Percentiles rank a stretch among this genome's conserved stretches.
phyloP scores from a whole-genome alignment of 352 stramenopile species.

The Phytopythium sindhum region DNA sequence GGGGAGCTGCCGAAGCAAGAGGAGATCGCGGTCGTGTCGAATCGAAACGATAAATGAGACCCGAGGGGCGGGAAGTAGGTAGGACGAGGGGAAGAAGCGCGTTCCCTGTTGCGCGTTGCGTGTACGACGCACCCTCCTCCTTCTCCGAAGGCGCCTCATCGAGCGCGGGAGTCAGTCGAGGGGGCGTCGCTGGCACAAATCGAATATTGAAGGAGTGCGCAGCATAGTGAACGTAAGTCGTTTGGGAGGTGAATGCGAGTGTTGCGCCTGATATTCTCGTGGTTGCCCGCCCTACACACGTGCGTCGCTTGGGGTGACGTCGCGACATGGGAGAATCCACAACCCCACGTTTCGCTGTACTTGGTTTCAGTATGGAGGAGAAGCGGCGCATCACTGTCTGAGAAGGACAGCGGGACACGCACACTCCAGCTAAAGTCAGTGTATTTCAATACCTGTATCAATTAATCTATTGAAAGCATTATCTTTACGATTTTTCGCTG shows the following conservation, averaged over 20 bases:
- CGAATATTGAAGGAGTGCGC: not conserved
- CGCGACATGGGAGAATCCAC: slow-evolving; percentile 3
- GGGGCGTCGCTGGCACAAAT: not conserved
- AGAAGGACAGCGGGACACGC: not conserved
- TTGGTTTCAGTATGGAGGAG: not conserved
- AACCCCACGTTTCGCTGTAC: slow-evolving; percentile 7
- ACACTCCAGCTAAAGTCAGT: not conserved
- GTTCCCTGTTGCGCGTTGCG: not conserved
- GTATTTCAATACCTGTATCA: not conserved
- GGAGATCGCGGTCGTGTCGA: not conserved
- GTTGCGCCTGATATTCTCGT: slow-evolving; percentile 8
- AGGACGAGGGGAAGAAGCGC: not conserved
- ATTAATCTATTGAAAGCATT: not conserved
- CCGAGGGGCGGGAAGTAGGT: not conserved
- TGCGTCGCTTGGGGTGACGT: not conserved
- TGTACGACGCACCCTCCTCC: not conserved
- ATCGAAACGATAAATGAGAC: slow-evolving; percentile 3
- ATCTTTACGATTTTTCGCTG: no score
- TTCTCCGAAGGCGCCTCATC: slow-evolving; percentile 4
- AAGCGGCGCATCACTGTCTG: not conserved
- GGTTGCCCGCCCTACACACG: not conserved
- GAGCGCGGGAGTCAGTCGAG: not conserved
- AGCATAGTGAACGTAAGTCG: not conserved
- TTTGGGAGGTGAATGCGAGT: not conserved
- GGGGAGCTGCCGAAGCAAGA: not conserved